These are phyloP conservation scores for Aspergillus alliaceus DNA, from an alignment of 2,329 filamentous ascomycete genomes.

Conservation along the genomic window DNA sequence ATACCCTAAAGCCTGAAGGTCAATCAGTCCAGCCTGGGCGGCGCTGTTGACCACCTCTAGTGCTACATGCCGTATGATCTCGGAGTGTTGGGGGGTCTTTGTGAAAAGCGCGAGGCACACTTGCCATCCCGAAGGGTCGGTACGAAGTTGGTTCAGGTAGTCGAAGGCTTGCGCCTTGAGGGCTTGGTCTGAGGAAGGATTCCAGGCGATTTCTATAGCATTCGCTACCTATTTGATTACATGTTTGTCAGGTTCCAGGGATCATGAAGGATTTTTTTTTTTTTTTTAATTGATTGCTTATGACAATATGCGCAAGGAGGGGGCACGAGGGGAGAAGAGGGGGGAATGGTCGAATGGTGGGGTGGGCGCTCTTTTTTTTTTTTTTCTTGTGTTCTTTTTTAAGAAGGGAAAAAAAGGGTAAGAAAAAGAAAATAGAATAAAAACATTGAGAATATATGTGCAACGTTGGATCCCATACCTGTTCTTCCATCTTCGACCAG, in stretches of 20 bases:
- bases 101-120: slow-evolving; percentile 84
- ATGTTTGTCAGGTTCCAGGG: slow-evolving; percentile 16
- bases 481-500: slow-evolving; percentile 47
- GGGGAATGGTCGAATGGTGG: slow-evolving; percentile 16
- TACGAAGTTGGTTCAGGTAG: slow-evolving; percentile 68
- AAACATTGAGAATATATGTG: neutral
- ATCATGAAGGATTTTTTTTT: neutral
- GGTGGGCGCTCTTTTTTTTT: slow-evolving; percentile 10
- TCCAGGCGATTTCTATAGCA: slow-evolving; percentile 91
- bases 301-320: slow-evolving; percentile 11
- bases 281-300: neutral
- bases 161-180: slow-evolving; percentile 74
- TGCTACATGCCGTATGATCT: slow-evolving; percentile 83
- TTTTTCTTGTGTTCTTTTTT: slow-evolving; percentile 9
- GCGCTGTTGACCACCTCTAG: slow-evolving; percentile 93
- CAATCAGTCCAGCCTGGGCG: slow-evolving; percentile 75
- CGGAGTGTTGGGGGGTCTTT: slow-evolving; percentile 70
- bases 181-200: slow-evolving; percentile 71
- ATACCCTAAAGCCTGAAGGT: slow-evolving; percentile 68
- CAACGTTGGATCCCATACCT: slow-evolving; percentile 31
- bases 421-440: slow-evolving; percentile 8
- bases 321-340: slow-evolving; percentile 17
- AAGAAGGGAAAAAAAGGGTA: slow-evolving; percentile 4
- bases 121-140: slow-evolving; percentile 85
- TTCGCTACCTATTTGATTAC: slow-evolving; percentile 70